phyloP scores from a whole-genome alignment of 768 basidiomycete genomes.

The Phlebiopsis flavidoalba region DNA sequence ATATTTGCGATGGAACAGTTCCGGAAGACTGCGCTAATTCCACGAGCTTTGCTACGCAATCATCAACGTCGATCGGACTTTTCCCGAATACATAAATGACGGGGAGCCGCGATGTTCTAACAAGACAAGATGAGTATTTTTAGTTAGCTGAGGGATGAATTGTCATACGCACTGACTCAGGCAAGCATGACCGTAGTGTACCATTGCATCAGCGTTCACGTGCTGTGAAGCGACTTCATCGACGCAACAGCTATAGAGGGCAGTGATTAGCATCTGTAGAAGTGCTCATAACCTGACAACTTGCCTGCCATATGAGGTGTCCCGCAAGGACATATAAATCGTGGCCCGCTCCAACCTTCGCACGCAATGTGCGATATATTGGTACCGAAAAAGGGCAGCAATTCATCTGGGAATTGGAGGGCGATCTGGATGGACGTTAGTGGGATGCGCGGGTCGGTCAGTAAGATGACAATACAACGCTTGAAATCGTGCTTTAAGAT shows the following conservation, averaged over 20 bases:
- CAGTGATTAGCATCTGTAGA: not conserved
- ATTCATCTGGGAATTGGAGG: slow-evolving; percentile 94
- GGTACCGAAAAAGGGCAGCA: slow-evolving; percentile 83
- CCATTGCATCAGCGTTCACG: slow-evolving; percentile 82
- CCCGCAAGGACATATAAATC: slow-evolving; percentile 91
- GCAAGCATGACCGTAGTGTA: slow-evolving; percentile 97
- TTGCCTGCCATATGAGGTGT: slow-evolving; percentile 96
- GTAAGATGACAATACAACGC: slow-evolving; percentile 41
- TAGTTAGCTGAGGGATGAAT: not conserved
- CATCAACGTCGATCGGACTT: slow-evolving; percentile 51
- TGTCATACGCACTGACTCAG: slow-evolving; percentile 70
- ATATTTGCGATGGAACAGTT: slow-evolving; percentile 24
- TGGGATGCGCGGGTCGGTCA: not conserved
- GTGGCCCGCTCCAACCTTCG: slow-evolving; percentile 33
- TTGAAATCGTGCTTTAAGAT: slow-evolving; percentile 62
- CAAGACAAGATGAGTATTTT: not conserved
- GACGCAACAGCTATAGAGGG: slow-evolving; percentile 74
- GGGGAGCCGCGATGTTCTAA: slow-evolving; percentile 80
- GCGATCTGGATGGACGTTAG: slow-evolving; percentile 45
- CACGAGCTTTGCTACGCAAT: slow-evolving; percentile 41
- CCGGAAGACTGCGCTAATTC: slow-evolving; percentile 24
- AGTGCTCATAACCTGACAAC: slow-evolving; percentile 17
- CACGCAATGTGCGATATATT: slow-evolving; percentile 67
- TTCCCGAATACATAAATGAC: slow-evolving; percentile 90
- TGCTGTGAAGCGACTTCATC: slow-evolving; percentile 96